A percentile compares a stretch with the other conserved stretches of the same genome.
These are phyloP conservation scores for Populus euphratica DNA, from an alignment of 345 rosid species.

Conservation along the genomic window DNA sequence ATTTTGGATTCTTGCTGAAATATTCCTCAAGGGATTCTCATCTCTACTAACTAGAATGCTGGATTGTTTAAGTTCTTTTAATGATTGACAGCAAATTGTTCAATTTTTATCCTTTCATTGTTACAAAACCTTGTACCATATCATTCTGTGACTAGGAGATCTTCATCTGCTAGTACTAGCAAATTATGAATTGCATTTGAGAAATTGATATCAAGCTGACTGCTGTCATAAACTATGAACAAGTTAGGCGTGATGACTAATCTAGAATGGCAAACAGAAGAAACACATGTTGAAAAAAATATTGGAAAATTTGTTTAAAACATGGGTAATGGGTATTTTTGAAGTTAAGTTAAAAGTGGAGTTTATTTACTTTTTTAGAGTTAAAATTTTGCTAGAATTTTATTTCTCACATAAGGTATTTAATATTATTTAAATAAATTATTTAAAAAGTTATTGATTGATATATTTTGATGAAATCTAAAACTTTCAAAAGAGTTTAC, in stretches of 20 bases:
- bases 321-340: too few relatives aligned
- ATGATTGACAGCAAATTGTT: not conserved
- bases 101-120: not conserved
- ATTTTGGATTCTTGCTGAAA: slow-evolving; percentile 11
- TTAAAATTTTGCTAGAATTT: too few relatives aligned
- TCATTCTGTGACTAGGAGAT: not conserved
- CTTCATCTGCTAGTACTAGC: not conserved
- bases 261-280: not conserved
- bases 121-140: not conserved
- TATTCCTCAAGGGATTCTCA: not conserved
- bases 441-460: too few relatives aligned
- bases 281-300: too few relatives aligned
- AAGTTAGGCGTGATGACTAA: not conserved
- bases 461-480: too few relatives aligned
- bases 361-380: too few relatives aligned
- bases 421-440: too few relatives aligned
- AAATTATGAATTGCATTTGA: not conserved
- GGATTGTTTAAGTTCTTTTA: not conserved
- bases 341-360: too few relatives aligned
- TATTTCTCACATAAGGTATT: too few relatives aligned
- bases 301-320: too few relatives aligned
- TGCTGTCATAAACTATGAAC: not conserved
- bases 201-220: not conserved
- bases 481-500: too few relatives aligned
- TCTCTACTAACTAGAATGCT: not conserved